phyloP scores from a whole-genome alignment of 139 green algal genomes.

The Raphidocelis subcapitata region DNA sequence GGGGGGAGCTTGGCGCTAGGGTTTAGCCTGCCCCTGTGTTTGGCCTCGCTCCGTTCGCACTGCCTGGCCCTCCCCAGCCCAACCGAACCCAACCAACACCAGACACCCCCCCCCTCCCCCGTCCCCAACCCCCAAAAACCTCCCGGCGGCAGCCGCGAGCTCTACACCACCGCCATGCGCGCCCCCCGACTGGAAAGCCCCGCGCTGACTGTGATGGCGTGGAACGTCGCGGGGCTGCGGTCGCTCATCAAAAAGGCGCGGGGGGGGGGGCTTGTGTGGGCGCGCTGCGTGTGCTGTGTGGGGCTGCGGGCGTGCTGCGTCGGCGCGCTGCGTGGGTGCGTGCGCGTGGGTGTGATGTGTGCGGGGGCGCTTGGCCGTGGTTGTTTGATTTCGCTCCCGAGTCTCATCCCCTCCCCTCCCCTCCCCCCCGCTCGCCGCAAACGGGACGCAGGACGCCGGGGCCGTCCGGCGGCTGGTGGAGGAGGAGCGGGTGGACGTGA shows the following conservation, averaged over 20 bases:
- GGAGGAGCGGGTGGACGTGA: slow-evolving; percentile 51
- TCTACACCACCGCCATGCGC: slow-evolving; percentile 38
- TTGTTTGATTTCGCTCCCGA: background rate
- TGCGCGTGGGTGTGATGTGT: background rate
- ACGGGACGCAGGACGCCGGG: slow-evolving; percentile 38
- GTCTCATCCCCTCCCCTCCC: background rate
- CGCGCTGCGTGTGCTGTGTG: background rate
- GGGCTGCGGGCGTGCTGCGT: background rate
- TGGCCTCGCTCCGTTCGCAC: too few species aligned
- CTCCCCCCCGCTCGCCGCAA: background rate
- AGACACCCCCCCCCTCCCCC: too few species aligned
- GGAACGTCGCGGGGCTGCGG: slow-evolving; percentile 71
- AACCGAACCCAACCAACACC: too few species aligned
- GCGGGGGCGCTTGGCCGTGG: background rate
- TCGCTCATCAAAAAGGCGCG: slow-evolving; percentile 65
- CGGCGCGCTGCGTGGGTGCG: background rate
- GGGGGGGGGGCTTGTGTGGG: too few species aligned
- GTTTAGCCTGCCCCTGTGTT: too few species aligned
- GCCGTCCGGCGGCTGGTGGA: slow-evolving; percentile 50
- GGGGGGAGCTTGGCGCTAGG: too few species aligned
- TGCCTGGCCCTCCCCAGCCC: too few species aligned
- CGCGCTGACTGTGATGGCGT: slow-evolving; percentile 44
- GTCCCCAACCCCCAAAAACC: too few species aligned
- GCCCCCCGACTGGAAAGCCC: slow-evolving; percentile 15
- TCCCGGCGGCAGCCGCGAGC: too few species aligned